Conservation (phyloP, 805 yeast genomes). For the Candida nonsorbophila region DNA sequence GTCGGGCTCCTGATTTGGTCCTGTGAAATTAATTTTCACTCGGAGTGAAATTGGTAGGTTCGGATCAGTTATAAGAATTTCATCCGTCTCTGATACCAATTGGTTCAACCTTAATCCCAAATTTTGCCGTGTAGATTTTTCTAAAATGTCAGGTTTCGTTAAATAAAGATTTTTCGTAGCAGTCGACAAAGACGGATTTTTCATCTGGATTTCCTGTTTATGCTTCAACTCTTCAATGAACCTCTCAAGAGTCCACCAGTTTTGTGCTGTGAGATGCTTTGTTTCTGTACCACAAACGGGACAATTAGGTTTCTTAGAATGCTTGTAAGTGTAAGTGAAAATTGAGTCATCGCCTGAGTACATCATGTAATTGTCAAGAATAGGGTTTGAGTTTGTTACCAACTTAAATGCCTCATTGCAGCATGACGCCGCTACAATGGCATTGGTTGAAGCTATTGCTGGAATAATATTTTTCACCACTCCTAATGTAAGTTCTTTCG, state of each 20-base stretch:
- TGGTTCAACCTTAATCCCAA: conserved; percentile 25
- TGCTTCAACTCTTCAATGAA: conserved; percentile 36
- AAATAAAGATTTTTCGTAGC: conserved; percentile 37
- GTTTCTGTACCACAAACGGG: conserved; percentile 63
- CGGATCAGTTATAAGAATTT: conserved; percentile 50
- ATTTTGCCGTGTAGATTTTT: conserved; percentile 41
- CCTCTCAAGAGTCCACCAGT: conserved; percentile 33
- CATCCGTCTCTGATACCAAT: conserved; percentile 41
- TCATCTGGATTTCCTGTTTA: conserved; percentile 27
- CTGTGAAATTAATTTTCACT: conserved; percentile 16
- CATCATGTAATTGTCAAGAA: conserved; percentile 74
- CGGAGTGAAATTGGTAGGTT: conserved; percentile 41
- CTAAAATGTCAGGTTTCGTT: conserved; percentile 42
- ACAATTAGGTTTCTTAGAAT: conserved; percentile 58
- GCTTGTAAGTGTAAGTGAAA: conserved; percentile 67
- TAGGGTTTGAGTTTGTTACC: conserved; percentile 63
- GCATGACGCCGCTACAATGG: conserved; percentile 84
- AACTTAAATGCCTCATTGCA: conserved; percentile 83
- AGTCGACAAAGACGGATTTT: conserved; percentile 43
- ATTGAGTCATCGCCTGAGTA: conserved; percentile 80
- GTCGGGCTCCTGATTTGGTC: conserved; percentile 19
- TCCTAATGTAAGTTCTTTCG: conserved; percentile 68
- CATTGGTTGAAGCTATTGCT: conserved; percentile 90
- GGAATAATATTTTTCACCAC: conserved; percentile 91
- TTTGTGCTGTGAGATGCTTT: conserved; percentile 17